phyloP scores from a whole-genome alignment of 108 stramenopile genomes.

The Discostella pseudostelligera region DNA sequence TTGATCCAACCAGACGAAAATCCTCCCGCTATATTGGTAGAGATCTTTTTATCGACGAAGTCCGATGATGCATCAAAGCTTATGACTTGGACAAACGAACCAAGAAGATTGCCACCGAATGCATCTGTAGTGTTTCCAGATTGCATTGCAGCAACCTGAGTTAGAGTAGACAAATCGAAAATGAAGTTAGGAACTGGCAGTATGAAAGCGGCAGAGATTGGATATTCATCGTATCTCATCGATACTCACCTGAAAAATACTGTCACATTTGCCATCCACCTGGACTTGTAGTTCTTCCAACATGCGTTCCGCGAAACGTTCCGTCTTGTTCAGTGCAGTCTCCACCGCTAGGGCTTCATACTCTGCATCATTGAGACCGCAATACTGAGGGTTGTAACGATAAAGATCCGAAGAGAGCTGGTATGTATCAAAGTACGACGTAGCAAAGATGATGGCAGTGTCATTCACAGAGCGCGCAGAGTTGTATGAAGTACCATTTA shows the following conservation, averaged over 20 bases:
- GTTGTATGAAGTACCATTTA: slow-evolving; percentile 38
- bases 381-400: slow-evolving; percentile 36
- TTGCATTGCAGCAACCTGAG: slow-evolving; percentile 44
- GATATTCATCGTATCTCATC: background rate
- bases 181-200: background rate
- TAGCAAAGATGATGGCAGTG: slow-evolving; percentile 30
- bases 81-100: slow-evolving; percentile 32
- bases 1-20: slow-evolving; percentile 37
- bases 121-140: slow-evolving; percentile 28
- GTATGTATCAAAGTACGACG: slow-evolving; percentile 33
- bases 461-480: slow-evolving; percentile 32
- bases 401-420: slow-evolving; percentile 29
- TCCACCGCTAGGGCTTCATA: slow-evolving; percentile 37
- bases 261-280: slow-evolving; percentile 28
- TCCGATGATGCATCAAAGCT: slow-evolving; percentile 33
- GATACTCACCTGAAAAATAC: slow-evolving; percentile 31
- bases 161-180: too few relatives aligned
- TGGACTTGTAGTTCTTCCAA: slow-evolving; percentile 35
- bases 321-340: slow-evolving; percentile 37
- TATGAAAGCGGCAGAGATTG: background rate
- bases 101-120: slow-evolving; percentile 22
- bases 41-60: slow-evolving; percentile 18
- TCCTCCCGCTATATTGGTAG: slow-evolving; percentile 22
- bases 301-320: slow-evolving; percentile 34
- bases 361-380: slow-evolving; percentile 37